phyloP scores from a whole-genome alignment of 805 yeast species.

The Nakazawaea pomicola region DNA sequence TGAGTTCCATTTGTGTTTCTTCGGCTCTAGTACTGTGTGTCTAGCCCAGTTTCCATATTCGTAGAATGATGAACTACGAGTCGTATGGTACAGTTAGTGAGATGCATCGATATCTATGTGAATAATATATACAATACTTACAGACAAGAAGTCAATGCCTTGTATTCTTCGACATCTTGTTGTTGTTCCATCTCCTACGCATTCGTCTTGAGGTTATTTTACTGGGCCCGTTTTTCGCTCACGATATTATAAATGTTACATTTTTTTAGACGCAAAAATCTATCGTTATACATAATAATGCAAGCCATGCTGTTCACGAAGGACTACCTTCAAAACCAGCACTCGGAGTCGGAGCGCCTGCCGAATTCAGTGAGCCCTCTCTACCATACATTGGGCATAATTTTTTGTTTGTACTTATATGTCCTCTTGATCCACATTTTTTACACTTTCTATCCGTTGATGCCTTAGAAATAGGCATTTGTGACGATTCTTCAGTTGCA shows the following conservation, averaged over 20 bases:
- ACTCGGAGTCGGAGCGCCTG: not conserved
- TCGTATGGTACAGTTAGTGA: not conserved
- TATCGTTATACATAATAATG: not conserved
- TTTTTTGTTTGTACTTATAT: conserved; percentile 81
- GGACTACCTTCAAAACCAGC: not conserved
- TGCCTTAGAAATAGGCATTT: not conserved
- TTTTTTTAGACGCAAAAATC: no score
- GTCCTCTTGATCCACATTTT: conserved; percentile 94
- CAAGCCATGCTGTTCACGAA: no score
- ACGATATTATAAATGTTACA: no score
- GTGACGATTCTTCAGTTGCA: not conserved
- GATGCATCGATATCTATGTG: not conserved
- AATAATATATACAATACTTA: conserved; percentile 7
- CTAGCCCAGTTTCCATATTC: conserved; percentile 31
- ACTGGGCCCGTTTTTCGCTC: no score
- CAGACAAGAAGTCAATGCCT: conserved; percentile 25
- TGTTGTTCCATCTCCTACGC: conserved; percentile 3
- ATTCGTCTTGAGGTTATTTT: no score
- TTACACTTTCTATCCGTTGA: conserved; percentile 64
- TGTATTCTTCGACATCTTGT: conserved; percentile 23
- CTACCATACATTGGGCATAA: conserved; percentile 81
- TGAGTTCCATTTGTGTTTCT: conserved; percentile 27
- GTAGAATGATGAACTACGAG: conserved; percentile 21
- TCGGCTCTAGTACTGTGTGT: conserved; percentile 26
- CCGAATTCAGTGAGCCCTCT: not conserved